These are phyloP conservation scores for Chytriomyces hyalinus DNA, from an alignment of 192 early-diverging fungal species.

Conservation along the genomic window DNA sequence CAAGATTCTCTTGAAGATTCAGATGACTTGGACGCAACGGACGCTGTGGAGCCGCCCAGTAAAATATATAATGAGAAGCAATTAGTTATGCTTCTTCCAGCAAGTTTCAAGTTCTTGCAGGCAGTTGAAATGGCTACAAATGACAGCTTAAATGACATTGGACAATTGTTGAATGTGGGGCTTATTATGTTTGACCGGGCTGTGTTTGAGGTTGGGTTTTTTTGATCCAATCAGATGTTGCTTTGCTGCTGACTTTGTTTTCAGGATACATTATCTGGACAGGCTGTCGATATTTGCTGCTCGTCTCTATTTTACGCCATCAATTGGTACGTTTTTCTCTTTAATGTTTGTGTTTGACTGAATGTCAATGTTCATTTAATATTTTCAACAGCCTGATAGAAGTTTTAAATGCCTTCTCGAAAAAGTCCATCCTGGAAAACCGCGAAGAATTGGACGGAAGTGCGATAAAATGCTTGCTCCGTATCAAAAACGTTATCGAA, in stretches of 20 bases:
- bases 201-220: slow-evolving; percentile 1
- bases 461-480: slow-evolving; percentile 9
- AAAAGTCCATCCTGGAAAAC: slow-evolving; percentile 9
- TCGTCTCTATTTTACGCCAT: slow-evolving; percentile 28
- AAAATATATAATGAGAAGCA: slow-evolving; percentile 20
- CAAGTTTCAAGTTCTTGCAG: slow-evolving; percentile 31
- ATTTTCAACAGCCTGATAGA: slow-evolving; percentile 5
- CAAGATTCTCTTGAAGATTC: neutral
- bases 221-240: neutral
- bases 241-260: neutral
- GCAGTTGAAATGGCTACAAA: neutral
- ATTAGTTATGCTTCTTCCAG: slow-evolving; percentile 21
- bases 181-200: slow-evolving; percentile 25
- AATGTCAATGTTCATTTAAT: too few species aligned
- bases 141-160: slow-evolving; percentile 13
- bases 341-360: neutral
- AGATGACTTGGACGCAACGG: neutral
- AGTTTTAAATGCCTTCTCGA: slow-evolving; percentile 23
- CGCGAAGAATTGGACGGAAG: neutral
- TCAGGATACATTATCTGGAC: neutral
- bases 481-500: slow-evolving; percentile 12
- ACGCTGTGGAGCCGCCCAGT: neutral
- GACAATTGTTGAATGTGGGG: slow-evolving; percentile 22
- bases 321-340: slow-evolving; percentile 23
- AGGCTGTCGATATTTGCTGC: slow-evolving; percentile 19